Evolutionary conservation across 2,329 filamentous ascomycete species (phyloP).

Genomic region (Neofusicoccum kwambonambiense): DNA sequence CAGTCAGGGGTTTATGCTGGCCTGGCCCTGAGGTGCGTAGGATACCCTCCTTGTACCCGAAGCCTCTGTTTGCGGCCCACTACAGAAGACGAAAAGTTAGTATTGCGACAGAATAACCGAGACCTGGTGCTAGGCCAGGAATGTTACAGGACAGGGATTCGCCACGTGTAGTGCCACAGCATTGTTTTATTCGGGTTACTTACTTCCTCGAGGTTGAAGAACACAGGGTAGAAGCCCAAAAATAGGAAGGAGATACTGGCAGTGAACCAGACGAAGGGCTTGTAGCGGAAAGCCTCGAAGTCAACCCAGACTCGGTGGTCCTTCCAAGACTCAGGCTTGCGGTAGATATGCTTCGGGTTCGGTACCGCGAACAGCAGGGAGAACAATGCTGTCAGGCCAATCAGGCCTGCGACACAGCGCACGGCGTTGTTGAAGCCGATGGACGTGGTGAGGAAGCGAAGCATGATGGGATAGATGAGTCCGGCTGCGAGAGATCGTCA

Average conservation of each 20-base stretch:
- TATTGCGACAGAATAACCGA: background rate
- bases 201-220: slow-evolving; percentile 54
- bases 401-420: slow-evolving; percentile 43
- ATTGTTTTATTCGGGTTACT: slow-evolving; percentile 16
- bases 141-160: background rate
- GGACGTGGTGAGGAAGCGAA: slow-evolving; percentile 42
- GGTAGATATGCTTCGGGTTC: slow-evolving; percentile 42
- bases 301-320: slow-evolving; percentile 45
- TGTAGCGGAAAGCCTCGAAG: slow-evolving; percentile 43
- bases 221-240: slow-evolving; percentile 53
- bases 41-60: slow-evolving; percentile 38
- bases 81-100: slow-evolving; percentile 17
- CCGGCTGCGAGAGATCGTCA: slow-evolving; percentile 30
- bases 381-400: slow-evolving; percentile 40
- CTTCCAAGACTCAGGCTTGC: slow-evolving; percentile 41
- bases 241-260: slow-evolving; percentile 49
- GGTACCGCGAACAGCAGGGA: slow-evolving; percentile 45
- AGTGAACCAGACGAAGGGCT: slow-evolving; percentile 45
- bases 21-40: slow-evolving; percentile 18
- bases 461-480: slow-evolving; percentile 49
- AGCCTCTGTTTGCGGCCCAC: slow-evolving; percentile 47
- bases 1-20: slow-evolving; percentile 19
- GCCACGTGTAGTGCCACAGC: background rate
- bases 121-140: background rate
- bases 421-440: slow-evolving; percentile 48